Base-by-base conservation (phyloP, 768 basidiomycete genomes). In the Leccinum subgranulosum region DNA sequence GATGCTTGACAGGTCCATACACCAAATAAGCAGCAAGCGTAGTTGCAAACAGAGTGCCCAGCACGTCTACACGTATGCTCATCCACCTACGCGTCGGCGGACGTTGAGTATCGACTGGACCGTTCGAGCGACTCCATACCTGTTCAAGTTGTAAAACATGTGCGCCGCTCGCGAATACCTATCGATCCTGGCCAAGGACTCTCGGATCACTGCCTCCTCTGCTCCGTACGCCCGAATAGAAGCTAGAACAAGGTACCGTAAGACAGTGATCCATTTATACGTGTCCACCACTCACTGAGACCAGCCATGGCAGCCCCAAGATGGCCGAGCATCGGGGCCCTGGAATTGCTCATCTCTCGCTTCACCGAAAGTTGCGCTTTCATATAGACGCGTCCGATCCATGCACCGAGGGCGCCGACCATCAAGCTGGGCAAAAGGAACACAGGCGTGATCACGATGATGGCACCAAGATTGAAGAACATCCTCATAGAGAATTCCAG, bases 61-160 rank as follows among this genome's bases (percentile, higher is more conserved):
- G 62, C 14, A 69, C 60, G 66, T 92, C 90, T 39, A 92, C 76
- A 57, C 80, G 76, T 46, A 79, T 69, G 53, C 71, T 74, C 45
- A 81, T 67, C 82, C 81, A 83, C 52, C 80, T 77, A 51, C 19
- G 46, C 29, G 43, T 33, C 9, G 9, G 9, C 1, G 3, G 25
- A 19, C 1, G 0, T 3, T 54, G 23, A 54, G 31, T 6, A 14
- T 51, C 7, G 5, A 50, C 23, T 4, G 11, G 17, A 12, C 14
- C 19, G 6, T 19, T 51, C 23, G 41, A 27, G n/a, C n/a, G n/a
- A 51, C 0, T 19, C 11, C 28, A 67, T 51, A 73, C 77, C 80
- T 72, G 60, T 81, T 81, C 47, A 81, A 60, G 56, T 80, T 78
- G 60, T 81, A 83, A 73, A 77, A 79, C 3, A 70, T 70, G 19